Evolutionary conservation across 208 protist species (phyloP), one percentile per base, ranked within the genome.

Genomic region (Balamuthia mandrillaris): DNA sequence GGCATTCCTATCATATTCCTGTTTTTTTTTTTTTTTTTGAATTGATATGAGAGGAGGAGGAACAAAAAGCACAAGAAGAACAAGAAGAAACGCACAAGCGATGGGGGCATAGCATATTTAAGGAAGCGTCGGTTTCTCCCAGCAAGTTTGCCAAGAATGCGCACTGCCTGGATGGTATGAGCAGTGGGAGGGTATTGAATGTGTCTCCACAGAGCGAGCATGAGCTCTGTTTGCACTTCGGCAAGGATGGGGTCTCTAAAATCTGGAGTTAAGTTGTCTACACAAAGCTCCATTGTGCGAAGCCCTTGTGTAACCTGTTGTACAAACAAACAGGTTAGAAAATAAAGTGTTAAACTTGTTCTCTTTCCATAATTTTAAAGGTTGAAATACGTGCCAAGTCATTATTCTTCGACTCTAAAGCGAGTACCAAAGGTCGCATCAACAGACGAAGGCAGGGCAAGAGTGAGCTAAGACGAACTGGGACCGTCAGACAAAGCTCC

Each of bases 101-200:
- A n/a, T n/a, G n/a, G n/a, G n/a, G n/a, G n/a, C n/a, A n/a, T n/a
- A n/a, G n/a, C n/a, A n/a, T n/a, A n/a, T 33, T 81, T 58, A 12
- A 95, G 77, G 18, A 90, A 86, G 18, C 58, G 75, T 12, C 94
- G 79, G 54, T 93, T 94, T 61, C 93, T 90, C 2, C 94, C 94
- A 12, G 91, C 92, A 16, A 96, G 87, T 78, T 95, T 96, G 44
- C 94, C 94, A 0, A 96, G 81, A 9, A 96, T 93, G 44, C 90
- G 82, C 7, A 95, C 29, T 0, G 92, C 90, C 14, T 86, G 82
- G 2, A 61, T 60, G 29, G 85, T 86, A 75, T 93, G 90, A 0
- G 82, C 78, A 41, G 87, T 72, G 1, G 90, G 87, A 1, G 21
- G 14, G 2, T 89, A 86, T 29, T 68, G 42, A 5, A 95, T 33